A percentile compares a stretch with the other conserved stretches of the same genome.
phyloP scores from a whole-genome alignment of 1,284 basidiomycete genomes.

The Rhizoctonia solani region DNA sequence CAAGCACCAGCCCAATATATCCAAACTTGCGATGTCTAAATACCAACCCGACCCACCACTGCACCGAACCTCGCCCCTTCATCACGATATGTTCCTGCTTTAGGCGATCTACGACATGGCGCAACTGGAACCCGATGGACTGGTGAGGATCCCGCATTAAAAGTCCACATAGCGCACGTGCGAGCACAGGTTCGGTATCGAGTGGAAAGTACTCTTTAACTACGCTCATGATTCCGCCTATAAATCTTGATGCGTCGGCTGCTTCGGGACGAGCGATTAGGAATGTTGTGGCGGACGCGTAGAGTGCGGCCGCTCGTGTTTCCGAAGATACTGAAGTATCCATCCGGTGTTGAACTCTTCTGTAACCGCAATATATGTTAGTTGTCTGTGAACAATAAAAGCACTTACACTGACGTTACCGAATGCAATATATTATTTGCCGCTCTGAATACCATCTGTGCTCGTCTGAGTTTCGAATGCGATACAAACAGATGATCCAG shows the following conservation, averaged over 20 bases:
- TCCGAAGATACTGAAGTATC: not conserved
- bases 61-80: constrained; percentile 2
- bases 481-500: not conserved
- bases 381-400: constrained; percentile 36
- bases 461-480: not conserved
- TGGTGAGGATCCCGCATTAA: constrained; percentile 18
- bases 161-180: constrained; percentile 11
- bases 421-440: constrained; percentile 49
- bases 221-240: constrained; percentile 27
- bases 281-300: constrained; percentile 5
- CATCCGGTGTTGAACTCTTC: not conserved
- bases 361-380: not conserved
- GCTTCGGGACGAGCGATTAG: constrained; percentile 3
- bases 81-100: not conserved
- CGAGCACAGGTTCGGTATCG: constrained; percentile 28
- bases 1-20: constrained; percentile 56
- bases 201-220: constrained; percentile 33
- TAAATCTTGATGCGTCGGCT: constrained; percentile 13
- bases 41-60: constrained; percentile 58
- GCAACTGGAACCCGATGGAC: not conserved
- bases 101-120: not conserved
- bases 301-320: not conserved
- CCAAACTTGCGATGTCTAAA: constrained; percentile 52
- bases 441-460: constrained; percentile 51
- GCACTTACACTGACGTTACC: constrained; percentile 39